phyloP scores from a whole-genome alignment of 148 eudicot genomes.

The Chenopodium quinoa region DNA sequence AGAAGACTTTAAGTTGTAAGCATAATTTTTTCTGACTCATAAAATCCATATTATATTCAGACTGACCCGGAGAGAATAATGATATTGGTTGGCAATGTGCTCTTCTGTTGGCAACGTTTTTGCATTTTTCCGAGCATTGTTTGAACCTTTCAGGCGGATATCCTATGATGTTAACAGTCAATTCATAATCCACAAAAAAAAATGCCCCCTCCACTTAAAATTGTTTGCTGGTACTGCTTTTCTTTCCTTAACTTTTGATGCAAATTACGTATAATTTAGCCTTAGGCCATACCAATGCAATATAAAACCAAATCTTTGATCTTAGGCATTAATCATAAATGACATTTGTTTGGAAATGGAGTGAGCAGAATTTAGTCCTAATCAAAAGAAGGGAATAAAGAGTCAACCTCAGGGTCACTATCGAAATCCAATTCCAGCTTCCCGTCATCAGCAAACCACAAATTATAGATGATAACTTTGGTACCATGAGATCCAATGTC shows the following conservation, averaged over 20 bases:
- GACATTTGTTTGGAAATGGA: neutral
- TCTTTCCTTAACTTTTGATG: neutral
- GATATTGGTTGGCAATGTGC: conserved; percentile 70
- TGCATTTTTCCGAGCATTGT: conserved; percentile 16
- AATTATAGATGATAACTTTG: conserved; percentile 70
- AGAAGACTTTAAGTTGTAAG: neutral
- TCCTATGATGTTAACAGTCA: conserved; percentile 47
- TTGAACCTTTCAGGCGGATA: conserved; percentile 44
- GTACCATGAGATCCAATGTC: conserved; percentile 75
- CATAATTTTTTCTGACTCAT: neutral
- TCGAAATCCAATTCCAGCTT: conserved; percentile 75
- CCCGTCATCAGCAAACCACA: conserved; percentile 73
- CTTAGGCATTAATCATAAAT: neutral
- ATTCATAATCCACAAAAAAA: conserved; percentile 2
- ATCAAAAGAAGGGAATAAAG: conserved; percentile 2
- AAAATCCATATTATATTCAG: conserved; percentile 16
- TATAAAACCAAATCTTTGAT: neutral
- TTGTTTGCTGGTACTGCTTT: neutral
- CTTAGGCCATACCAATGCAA: neutral
- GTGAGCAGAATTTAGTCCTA: neutral
- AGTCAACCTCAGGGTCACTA: conserved; percentile 65
- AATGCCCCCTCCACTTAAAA: neutral
- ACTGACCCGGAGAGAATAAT: conserved; percentile 85
- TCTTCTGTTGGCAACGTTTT: conserved; percentile 37
- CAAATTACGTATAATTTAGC: neutral